Base-by-base conservation (phyloP, 495 filamentous ascomycete genomes). In the Lophiotrema nucula region DNA sequence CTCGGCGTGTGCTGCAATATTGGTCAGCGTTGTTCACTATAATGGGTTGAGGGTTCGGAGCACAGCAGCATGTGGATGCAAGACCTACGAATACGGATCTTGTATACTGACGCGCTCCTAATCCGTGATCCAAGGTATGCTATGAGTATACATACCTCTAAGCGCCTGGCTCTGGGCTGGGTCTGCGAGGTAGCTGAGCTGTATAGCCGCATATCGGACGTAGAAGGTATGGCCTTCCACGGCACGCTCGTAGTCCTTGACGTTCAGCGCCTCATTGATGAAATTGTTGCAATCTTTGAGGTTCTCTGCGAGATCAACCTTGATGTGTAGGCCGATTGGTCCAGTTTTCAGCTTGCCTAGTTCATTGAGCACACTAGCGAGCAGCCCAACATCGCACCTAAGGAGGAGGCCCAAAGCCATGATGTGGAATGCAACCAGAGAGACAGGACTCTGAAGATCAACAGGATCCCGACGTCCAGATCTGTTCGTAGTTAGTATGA, bases 301-400 rank as follows among this genome's bases (percentile, higher is more conserved):
- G 47, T 35, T 44, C 25, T 44, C 23, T 2, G 33, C 2, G 2
- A 41, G 19, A 23, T 58, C 47, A 18, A 58, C 16, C 23, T 33
- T 5, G 56, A 42, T 21, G 19, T 13, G 4, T 44, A 28, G 26
- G 8, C 8, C 26, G 11, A 53, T 1, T n/a, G 42, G 39, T 5
- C 42, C 42, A 27, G 56, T 47, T 37, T 2, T 31, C 18, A 22
- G 22, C 44, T 23, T 44, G 16, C 13, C 16, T 47, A 54, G 2
- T 59, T 46, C 35, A 24, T 56, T 24, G 53, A 54, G 46, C 69
- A 52, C 2, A 25, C 76, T 23, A n/a, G 74, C 77, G 12, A 89
- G 73, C 1, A 72, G 69, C 16, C 80, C 53, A 59, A 80, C 81
- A 43, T 74, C 56, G 3, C 67, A 57, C 4, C 44, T 27, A 16